These are phyloP conservation scores for Lecanicillium sp. DNA, from an alignment of 2,329 filamentous ascomycete genomes.

Conservation along the genomic window DNA sequence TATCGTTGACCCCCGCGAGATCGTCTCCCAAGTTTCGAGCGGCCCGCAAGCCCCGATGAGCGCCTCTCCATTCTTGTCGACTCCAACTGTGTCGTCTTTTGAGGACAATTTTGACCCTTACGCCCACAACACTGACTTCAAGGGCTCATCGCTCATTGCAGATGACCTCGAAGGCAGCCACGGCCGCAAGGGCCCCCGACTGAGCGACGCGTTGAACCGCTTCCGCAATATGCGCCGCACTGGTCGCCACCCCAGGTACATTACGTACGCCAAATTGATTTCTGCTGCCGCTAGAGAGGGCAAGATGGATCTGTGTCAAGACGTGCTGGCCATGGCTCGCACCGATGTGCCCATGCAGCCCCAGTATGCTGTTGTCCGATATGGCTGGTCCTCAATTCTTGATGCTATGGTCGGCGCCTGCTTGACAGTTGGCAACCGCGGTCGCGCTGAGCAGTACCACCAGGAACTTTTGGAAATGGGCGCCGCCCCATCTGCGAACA, in stretches of 20 bases:
- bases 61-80: conserved; percentile 45
- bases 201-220: conserved; percentile 73
- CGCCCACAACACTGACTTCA: conserved; percentile 82
- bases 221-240: conserved; percentile 91
- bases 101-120: conserved; percentile 91
- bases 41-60: conserved; percentile 34
- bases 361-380: conserved; percentile 81
- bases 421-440: conserved; percentile 73
- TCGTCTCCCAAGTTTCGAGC: conserved; percentile 36
- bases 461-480: conserved; percentile 88
- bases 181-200: conserved; percentile 62
- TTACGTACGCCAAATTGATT: conserved; percentile 94
- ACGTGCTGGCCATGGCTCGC: conserved; percentile 83
- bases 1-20: conserved; percentile 47
- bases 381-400: conserved; percentile 93
- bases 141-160: conserved; percentile 83
- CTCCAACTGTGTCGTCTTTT: conserved; percentile 51
- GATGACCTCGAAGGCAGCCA: conserved; percentile 79
- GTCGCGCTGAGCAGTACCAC: conserved; percentile 77
- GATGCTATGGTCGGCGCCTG: conserved; percentile 95
- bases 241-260: conserved; percentile 87
- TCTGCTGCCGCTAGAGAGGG: conserved; percentile 79
- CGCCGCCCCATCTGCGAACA: conserved; percentile 88
- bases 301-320: conserved; percentile 73
- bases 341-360: conserved; percentile 77